A percentile compares a stretch with the other conserved stretches of the same genome.
Conservation (phyloP, 345 rosid species). For the Citrus reticulata region DNA sequence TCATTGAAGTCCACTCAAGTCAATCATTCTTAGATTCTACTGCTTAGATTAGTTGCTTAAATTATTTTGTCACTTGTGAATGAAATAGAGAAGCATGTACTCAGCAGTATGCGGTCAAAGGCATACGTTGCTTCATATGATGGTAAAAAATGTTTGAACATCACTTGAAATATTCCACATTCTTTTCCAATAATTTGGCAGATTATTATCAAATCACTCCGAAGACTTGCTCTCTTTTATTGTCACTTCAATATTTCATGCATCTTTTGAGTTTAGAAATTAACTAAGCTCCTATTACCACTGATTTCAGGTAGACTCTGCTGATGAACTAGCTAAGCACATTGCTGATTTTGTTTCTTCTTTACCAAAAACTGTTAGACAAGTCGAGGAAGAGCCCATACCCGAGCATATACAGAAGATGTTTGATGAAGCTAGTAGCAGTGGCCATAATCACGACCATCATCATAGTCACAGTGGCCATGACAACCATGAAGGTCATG, state of each 20-base stretch:
- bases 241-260: not conserved
- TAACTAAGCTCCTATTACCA: constrained; percentile 1
- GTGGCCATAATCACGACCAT: constrained; percentile 25
- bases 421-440: constrained; percentile 51
- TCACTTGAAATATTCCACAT: not conserved
- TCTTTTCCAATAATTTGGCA: not conserved
- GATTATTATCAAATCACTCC: not conserved
- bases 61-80: not conserved
- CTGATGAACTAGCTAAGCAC: constrained; percentile 56
- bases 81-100: not conserved
- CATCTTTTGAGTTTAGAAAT: not conserved
- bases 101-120: not conserved
- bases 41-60: not conserved
- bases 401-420: constrained; percentile 46
- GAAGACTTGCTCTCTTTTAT: not conserved
- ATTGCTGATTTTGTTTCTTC: constrained; percentile 54
- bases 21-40: not conserved
- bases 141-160: not conserved
- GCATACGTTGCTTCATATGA: not conserved
- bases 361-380: constrained; percentile 54
- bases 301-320: constrained; percentile 53
- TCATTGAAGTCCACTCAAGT: not conserved
- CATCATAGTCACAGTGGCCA: constrained; percentile 30
- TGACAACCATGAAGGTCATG: constrained; percentile 25
- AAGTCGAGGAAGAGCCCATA: constrained; percentile 46